These are phyloP conservation scores for Aspergillus japonicus DNA, from an alignment of 2,329 filamentous ascomycete genomes.

Conservation along the genomic window DNA sequence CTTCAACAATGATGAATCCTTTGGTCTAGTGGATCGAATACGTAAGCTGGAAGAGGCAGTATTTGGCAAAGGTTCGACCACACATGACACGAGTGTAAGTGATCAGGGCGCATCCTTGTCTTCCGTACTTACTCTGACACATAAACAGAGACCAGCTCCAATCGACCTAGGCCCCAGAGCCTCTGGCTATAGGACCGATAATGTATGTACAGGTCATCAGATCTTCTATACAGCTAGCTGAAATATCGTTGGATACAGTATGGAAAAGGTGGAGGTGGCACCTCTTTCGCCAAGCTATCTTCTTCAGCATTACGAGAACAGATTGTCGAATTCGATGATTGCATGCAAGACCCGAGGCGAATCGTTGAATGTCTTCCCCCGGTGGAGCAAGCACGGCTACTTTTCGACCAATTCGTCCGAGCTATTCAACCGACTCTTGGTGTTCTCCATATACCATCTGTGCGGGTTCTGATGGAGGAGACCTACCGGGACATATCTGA, in stretches of 20 bases:
- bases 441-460: conserved; percentile 6
- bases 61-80: neutral
- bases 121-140: neutral
- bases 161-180: neutral
- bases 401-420: conserved; percentile 7
- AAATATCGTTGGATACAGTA: neutral
- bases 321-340: neutral
- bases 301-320: neutral
- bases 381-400: neutral
- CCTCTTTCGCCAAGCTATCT: neutral
- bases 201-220: neutral
- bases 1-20: neutral
- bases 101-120: neutral
- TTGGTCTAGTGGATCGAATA: neutral
- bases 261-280: neutral
- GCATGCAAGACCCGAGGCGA: neutral
- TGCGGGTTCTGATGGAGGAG: neutral
- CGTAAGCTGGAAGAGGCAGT: conserved; percentile 2
- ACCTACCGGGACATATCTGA: neutral
- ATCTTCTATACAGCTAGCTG: neutral
- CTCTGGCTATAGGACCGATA: neutral
- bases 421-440: conserved; percentile 3
- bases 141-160: neutral
- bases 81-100: neutral
- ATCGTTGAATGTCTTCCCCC: conserved; percentile 1